A percentile compares a stretch with the other conserved stretches of the same genome.
Evolutionary conservation across 148 eudicot genomes (phyloP).

Genomic region (Salicornia ramosissima): DNA sequence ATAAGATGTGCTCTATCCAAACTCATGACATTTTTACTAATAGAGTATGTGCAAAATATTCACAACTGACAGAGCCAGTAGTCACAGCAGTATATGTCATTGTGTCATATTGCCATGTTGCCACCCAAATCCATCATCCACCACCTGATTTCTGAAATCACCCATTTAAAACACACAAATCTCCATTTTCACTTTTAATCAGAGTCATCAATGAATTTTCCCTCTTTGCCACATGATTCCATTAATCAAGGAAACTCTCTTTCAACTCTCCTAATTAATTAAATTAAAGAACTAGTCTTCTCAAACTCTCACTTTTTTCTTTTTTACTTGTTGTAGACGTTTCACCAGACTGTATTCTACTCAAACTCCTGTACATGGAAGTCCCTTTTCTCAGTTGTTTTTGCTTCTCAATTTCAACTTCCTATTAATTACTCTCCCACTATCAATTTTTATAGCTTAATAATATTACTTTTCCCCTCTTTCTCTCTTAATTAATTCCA

Average conservation of each 20-base stretch:
- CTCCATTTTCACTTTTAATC: too few relatives aligned
- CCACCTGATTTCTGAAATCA: not conserved
- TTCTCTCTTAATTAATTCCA: not conserved
- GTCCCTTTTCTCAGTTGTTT: not conserved
- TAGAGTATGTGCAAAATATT: too few relatives aligned
- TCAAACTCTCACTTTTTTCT: not conserved
- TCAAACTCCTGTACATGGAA: not conserved
- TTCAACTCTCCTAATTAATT: not conserved
- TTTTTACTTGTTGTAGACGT: constrained; percentile 13
- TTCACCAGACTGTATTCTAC: not conserved
- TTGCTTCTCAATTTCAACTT: not conserved
- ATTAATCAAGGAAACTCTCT: too few relatives aligned
- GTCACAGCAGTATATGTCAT: not conserved
- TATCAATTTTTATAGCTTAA: not conserved
- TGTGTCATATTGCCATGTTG: too few relatives aligned
- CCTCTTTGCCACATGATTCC: not conserved
- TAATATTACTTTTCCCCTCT: not conserved
- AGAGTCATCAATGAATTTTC: too few relatives aligned
- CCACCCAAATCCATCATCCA: not conserved
- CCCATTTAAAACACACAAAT: too few relatives aligned
- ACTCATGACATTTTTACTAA: too few relatives aligned
- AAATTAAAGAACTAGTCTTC: not conserved
- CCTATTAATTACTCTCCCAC: not conserved
- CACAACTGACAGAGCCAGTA: not conserved
- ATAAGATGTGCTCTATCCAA: too few relatives aligned